Evolutionary conservation across 2,329 filamentous ascomycete genomes (phyloP).

Genomic region (Diatrype stigma): DNA sequence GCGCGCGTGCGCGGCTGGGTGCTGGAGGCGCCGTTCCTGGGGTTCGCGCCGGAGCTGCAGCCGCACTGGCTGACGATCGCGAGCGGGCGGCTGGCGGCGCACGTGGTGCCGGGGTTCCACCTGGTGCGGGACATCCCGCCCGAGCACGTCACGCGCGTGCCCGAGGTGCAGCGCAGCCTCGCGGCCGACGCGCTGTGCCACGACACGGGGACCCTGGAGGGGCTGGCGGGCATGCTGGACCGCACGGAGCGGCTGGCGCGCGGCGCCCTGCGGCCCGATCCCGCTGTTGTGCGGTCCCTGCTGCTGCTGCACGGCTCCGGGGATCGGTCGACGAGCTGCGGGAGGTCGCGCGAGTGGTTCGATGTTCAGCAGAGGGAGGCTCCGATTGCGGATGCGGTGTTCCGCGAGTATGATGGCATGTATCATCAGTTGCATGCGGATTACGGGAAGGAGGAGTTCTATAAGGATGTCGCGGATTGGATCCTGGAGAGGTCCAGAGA

Average conservation of each 20-base stretch:
- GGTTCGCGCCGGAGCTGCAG: slow-evolving; percentile 60
- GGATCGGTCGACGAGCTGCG: slow-evolving; percentile 66
- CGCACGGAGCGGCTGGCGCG: slow-evolving; percentile 58
- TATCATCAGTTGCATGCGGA: slow-evolving; percentile 73
- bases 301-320: slow-evolving; percentile 73
- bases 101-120: slow-evolving; percentile 63
- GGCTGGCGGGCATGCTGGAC: slow-evolving; percentile 72
- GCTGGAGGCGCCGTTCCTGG: slow-evolving; percentile 74
- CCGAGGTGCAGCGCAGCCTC: slow-evolving; percentile 56
- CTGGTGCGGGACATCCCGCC: slow-evolving; percentile 62
- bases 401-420: slow-evolving; percentile 71
- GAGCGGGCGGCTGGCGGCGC: slow-evolving; percentile 63
- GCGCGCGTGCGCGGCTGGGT: slow-evolving; percentile 67
- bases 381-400: slow-evolving; percentile 59
- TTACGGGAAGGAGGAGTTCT: slow-evolving; percentile 47
- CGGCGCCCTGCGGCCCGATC: slow-evolving; percentile 49
- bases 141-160: slow-evolving; percentile 63
- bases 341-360: slow-evolving; percentile 61
- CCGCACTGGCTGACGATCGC: slow-evolving; percentile 62
- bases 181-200: slow-evolving; percentile 69
- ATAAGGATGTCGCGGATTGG: slow-evolving; percentile 62
- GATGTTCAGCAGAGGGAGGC: slow-evolving; percentile 51
- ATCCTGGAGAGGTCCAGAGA: slow-evolving; percentile 46
- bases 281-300: slow-evolving; percentile 53
- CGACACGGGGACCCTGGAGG: slow-evolving; percentile 81